Evolutionary conservation across 2,329 filamentous ascomycete species (phyloP), one percentile per base, ranked within the genome.

Genomic region (Zelopaecilomyces penicillatus): DNA sequence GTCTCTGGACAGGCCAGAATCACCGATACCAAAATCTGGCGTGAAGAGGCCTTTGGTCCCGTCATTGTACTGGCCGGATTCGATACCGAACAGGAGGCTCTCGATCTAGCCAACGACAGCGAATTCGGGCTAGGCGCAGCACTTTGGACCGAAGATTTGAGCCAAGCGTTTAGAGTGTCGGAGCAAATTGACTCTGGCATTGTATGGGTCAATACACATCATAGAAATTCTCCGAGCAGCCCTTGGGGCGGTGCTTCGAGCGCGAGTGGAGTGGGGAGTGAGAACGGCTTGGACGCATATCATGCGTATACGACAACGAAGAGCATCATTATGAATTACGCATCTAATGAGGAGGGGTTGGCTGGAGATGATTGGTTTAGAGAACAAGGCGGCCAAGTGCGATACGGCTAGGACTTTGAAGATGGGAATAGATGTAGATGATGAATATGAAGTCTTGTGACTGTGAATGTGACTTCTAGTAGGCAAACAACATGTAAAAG

Each of bases 21-120:
- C 77, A 52, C 72, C 32, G 66, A 78, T 57, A 84, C 86, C 64
- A 79, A 79, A 59, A 84, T 93, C 53, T 83, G 86, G 71, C 76
- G 79, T 54, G 83, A 89, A 61, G 87, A 93, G 64, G 87, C 88
- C 48, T 93, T 93, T 62, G 87, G 87, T 19, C 87, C 87, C 6
- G 86, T 90, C 34, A 82, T 85, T 61, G 76, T 83, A 42, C 77
- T 93, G 52, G 75, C 78, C 56, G 84, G 83, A 54, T 91, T 93
- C 69, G 80, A 81, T 61, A 80, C 73, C 53, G 83, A 87, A 67
- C 78, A 78, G 26, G 80, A 89, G 41, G 85, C 80, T 36, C 74
- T 91, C 55, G 67, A 69, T 43, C 67, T 86, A 39, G 85, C 80
- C 47, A 91, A 93, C 71, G 73, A 78, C 64, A 85, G 77, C 57